Conservation (phyloP, 805 yeast genomes). For the Candida loeiensis region DNA sequence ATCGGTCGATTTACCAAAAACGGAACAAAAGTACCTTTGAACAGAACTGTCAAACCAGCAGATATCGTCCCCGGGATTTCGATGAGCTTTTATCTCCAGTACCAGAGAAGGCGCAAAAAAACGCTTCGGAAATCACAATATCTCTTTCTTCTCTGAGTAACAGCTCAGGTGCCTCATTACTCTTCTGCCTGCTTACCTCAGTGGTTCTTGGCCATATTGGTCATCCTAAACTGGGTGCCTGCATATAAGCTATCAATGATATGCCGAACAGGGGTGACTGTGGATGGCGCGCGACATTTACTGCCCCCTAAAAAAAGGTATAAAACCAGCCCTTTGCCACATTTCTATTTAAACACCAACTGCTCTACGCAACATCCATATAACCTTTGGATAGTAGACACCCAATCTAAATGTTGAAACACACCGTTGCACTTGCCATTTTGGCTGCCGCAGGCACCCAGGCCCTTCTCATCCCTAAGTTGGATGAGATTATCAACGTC, state of each 20-base stretch:
- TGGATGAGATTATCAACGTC: constrained; percentile 25
- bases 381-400: constrained; percentile 8
- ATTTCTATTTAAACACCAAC: constrained; percentile 1
- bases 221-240: not conserved
- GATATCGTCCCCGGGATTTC: no score
- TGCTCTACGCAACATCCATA: constrained; percentile 8
- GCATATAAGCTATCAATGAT: constrained; percentile 1
- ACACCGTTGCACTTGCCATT: constrained; percentile 41
- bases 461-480: constrained; percentile 26
- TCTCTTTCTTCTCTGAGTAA: no score
- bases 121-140: no score
- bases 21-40: not conserved
- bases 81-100: no score
- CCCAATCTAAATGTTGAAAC: constrained; percentile 32
- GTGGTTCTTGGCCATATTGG: not conserved
- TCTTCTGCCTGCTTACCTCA: not conserved
- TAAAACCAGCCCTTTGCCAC: constrained; percentile 8
- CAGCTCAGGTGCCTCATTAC: not conserved
- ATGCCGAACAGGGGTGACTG: constrained; percentile 5
- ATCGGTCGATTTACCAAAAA: not conserved
- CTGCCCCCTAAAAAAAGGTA: constrained; percentile 9
- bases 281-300: constrained; percentile 3
- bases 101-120: no score
- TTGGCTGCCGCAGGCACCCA: constrained; percentile 40
- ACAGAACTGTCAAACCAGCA: not conserved